Conservation (phyloP, 2,329 filamentous ascomycete species). For the Seiridium cupressi region DNA sequence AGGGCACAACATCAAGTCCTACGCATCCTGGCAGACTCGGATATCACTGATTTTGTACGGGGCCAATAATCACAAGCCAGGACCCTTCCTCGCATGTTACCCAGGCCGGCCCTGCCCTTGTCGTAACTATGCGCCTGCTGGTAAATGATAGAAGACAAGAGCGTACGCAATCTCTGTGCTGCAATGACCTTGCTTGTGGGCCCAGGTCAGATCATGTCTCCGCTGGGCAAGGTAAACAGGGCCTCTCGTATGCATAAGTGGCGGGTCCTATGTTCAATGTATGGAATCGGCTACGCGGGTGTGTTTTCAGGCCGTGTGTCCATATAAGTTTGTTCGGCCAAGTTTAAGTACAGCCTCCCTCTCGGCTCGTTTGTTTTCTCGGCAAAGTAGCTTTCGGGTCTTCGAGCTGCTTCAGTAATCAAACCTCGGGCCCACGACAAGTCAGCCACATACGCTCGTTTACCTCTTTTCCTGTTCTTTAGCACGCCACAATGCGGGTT, state of each 20-base stretch:
- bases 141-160: too few species aligned
- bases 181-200: not conserved
- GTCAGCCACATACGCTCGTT: not conserved
- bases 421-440: not conserved
- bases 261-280: not conserved
- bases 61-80: too few species aligned
- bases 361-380: not conserved
- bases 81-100: too few species aligned
- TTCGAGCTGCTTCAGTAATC: not conserved
- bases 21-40: too few species aligned
- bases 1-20: too few species aligned
- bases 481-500: not conserved
- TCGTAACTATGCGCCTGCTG: too few species aligned
- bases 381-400: too few species aligned
- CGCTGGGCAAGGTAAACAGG: not conserved
- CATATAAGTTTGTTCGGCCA: constrained; percentile 1
- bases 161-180: too few species aligned
- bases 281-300: not conserved
- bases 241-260: not conserved
- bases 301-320: not conserved
- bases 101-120: too few species aligned
- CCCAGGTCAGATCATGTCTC: not conserved
- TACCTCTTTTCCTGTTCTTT: not conserved
- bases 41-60: too few species aligned
- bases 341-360: not conserved